These are phyloP conservation scores for Lentinula detonsa DNA, from an alignment of 768 basidiomycete genomes.

Conservation along the genomic window DNA sequence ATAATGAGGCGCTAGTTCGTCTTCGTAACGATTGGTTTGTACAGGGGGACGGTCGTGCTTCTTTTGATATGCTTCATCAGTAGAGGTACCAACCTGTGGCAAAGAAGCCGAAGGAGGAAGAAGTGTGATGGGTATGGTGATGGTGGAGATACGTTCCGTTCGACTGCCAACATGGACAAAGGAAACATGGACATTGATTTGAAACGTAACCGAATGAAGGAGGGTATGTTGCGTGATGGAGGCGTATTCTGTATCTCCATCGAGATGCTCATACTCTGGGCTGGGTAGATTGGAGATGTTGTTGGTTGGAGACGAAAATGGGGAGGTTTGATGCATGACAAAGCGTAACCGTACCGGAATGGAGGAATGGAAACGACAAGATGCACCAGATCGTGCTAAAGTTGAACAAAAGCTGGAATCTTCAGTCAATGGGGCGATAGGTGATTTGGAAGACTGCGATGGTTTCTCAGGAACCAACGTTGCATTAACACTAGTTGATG, in stretches of 20 bases:
- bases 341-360: conserved; percentile 74
- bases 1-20: conserved; percentile 62
- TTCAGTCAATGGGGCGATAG: conserved; percentile 30
- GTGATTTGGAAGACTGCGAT: conserved; percentile 31
- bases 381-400: conserved; percentile 83
- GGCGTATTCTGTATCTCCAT: conserved; percentile 60
- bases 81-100: conserved; percentile 65
- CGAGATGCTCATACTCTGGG: conserved; percentile 38
- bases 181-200: conserved; percentile 64
- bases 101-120: conserved; percentile 75
- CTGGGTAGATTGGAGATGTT: conserved; percentile 36
- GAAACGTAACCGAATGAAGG: conserved; percentile 78
- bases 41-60: conserved; percentile 81
- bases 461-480: conserved; percentile 21
- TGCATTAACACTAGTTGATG: conserved; percentile 24
- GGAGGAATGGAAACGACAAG: conserved; percentile 82
- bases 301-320: conserved; percentile 43
- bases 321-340: conserved; percentile 62
- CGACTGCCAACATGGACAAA: conserved; percentile 69
- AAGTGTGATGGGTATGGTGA: conserved; percentile 65
- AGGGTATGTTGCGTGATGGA: conserved; percentile 79
- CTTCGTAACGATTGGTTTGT: conserved; percentile 65
- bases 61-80: conserved; percentile 78
- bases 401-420: conserved; percentile 44
- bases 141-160: conserved; percentile 59